A percentile compares a stretch with the other conserved stretches of the same genome.
phyloP scores from a whole-genome alignment of 139 green algal genomes.

The Ettlia oleoabundans region DNA sequence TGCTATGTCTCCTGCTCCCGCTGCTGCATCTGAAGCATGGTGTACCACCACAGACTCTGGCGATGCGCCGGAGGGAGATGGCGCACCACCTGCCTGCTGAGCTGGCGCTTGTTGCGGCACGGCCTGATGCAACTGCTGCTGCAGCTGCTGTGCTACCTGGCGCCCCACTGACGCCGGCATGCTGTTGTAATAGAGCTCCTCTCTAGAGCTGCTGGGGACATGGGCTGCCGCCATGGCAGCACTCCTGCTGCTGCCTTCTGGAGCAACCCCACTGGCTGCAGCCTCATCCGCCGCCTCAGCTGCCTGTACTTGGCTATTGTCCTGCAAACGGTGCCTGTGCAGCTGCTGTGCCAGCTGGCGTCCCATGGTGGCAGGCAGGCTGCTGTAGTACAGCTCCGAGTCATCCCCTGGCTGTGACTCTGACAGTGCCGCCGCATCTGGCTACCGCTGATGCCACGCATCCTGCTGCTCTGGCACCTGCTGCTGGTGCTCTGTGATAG shows the following conservation, averaged over 20 bases:
- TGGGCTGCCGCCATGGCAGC: neutral
- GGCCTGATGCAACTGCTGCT: neutral
- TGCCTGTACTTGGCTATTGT: no score
- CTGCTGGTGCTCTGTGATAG: constrained; percentile 1
- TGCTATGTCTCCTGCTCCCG: no score
- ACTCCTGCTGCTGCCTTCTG: neutral
- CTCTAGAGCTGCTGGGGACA: neutral
- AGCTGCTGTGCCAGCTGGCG: constrained; percentile 28
- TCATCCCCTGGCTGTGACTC: neutral
- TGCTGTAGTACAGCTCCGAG: constrained; percentile 31
- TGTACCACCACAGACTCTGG: no score
- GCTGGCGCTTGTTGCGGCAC: neutral
- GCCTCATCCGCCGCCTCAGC: no score
- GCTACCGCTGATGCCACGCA: constrained; percentile 10
- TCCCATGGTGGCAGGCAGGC: constrained; percentile 20
- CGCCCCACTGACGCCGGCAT: constrained; percentile 21
- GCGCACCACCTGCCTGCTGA: neutral
- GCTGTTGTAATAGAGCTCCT: constrained; percentile 30
- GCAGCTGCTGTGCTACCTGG: constrained; percentile 17
- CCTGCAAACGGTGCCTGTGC: neutral
- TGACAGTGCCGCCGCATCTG: neutral
- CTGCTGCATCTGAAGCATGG: no score
- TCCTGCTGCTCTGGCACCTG: no score
- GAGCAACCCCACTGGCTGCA: neutral
- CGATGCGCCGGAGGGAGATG: neutral